Evolutionary conservation across 108 stramenopile genomes (phyloP).

Genomic region (Aureococcus anophagefferens): DNA sequence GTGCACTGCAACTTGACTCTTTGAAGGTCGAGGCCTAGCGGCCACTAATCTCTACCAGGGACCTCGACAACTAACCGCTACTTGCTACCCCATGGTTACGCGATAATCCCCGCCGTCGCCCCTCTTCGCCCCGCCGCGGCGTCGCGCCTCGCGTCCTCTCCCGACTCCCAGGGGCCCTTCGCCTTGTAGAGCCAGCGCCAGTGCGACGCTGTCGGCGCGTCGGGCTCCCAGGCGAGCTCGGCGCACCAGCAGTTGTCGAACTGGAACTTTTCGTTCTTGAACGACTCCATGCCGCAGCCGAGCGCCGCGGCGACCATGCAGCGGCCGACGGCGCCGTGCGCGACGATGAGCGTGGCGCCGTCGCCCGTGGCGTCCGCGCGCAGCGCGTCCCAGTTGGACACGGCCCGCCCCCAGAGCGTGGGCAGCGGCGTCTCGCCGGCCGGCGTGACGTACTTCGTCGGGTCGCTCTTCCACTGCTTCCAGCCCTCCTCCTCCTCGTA

Average conservation of each 20-base stretch:
- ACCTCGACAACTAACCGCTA: no score
- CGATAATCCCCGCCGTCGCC: no score
- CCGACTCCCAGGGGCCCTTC: no score
- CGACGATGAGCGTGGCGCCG: slow-evolving; percentile 24
- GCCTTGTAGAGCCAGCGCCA: no score
- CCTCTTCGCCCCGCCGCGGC: no score
- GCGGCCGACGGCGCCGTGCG: slow-evolving; percentile 32
- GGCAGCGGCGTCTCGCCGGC: not conserved
- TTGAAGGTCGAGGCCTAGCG: no score
- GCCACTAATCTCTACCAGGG: no score
- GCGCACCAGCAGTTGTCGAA: slow-evolving; percentile 33
- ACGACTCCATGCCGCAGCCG: slow-evolving; percentile 17
- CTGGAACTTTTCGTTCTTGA: slow-evolving; percentile 8
- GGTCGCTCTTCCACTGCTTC: slow-evolving; percentile 18
- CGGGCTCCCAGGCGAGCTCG: slow-evolving; percentile 21
- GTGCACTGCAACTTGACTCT: no score
- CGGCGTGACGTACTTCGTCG: not conserved
- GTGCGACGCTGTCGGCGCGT: no score
- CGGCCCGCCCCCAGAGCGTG: not conserved
- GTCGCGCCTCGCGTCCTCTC: no score
- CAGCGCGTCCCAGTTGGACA: no score
- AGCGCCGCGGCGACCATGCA: slow-evolving; percentile 33
- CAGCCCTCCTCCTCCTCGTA: slow-evolving; percentile 21
- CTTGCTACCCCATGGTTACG: no score
- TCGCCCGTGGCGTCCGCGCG: not conserved